Evolutionary conservation across 2,329 filamentous ascomycete species (phyloP).

Genomic region (Aureobasidium lini): DNA sequence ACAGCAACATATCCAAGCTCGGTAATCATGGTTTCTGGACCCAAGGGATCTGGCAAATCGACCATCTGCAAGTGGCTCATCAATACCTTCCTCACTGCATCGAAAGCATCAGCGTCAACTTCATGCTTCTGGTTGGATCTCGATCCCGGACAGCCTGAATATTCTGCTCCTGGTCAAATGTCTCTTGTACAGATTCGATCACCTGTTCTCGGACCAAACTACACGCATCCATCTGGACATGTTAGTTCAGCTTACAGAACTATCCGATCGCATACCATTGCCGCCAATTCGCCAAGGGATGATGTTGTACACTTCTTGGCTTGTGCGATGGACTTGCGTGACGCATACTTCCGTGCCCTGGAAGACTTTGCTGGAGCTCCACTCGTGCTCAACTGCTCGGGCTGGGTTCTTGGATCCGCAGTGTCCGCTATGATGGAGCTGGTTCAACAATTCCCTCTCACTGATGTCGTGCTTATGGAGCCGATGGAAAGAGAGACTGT

Average conservation of each 20-base stretch:
- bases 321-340: slow-evolving; percentile 56
- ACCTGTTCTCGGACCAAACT: slow-evolving; percentile 60
- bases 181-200: slow-evolving; percentile 56
- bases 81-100: slow-evolving; percentile 57
- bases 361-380: slow-evolving; percentile 41
- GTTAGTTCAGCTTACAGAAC: slow-evolving; percentile 17
- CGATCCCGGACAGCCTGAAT: slow-evolving; percentile 72
- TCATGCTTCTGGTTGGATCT: slow-evolving; percentile 57
- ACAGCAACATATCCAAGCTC: slow-evolving; percentile 44
- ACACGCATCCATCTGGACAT: slow-evolving; percentile 48
- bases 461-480: slow-evolving; percentile 62
- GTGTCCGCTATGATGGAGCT: slow-evolving; percentile 57
- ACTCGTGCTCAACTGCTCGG: slow-evolving; percentile 65
- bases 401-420: slow-evolving; percentile 65
- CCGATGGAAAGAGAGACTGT: slow-evolving; percentile 25
- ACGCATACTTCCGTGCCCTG: slow-evolving; percentile 46
- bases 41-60: slow-evolving; percentile 68
- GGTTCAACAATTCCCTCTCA: slow-evolving; percentile 47
- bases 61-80: slow-evolving; percentile 61
- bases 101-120: slow-evolving; percentile 20
- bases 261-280: slow-evolving; percentile 59
- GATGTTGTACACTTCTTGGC: slow-evolving; percentile 60
- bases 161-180: slow-evolving; percentile 60
- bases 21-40: slow-evolving; percentile 63
- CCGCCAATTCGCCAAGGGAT: slow-evolving; percentile 56